phyloP scores from a whole-genome alignment of 2,329 filamentous ascomycete genomes.

The Uncinocarpus reesii region DNA sequence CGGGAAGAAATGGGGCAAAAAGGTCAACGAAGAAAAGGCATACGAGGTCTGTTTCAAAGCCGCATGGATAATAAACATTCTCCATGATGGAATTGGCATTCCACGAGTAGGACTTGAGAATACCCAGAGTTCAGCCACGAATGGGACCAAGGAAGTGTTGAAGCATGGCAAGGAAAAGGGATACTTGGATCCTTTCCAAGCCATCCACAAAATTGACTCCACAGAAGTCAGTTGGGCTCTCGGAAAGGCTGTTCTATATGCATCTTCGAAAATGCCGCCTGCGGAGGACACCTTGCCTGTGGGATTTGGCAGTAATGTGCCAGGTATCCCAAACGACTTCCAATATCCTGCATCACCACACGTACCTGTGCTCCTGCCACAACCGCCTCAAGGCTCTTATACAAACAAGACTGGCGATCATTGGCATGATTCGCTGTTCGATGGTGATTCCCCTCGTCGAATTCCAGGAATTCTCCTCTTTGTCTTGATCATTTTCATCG shows the following conservation, averaged over 20 bases:
- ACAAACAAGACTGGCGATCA: conserved; percentile 39
- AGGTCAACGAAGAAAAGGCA: conserved; percentile 62
- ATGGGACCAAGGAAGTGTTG: conserved; percentile 61
- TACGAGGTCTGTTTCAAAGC: conserved; percentile 94
- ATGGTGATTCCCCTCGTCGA: conserved; percentile 55
- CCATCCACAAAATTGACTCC: conserved; percentile 81
- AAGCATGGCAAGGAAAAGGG: conserved; percentile 61
- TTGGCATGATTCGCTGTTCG: conserved; percentile 54
- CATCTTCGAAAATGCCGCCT: conserved; percentile 73
- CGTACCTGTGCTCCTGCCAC: conserved; percentile 25
- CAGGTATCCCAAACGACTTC: conserved; percentile 62
- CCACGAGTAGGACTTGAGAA: conserved; percentile 72
- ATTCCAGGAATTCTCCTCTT: conserved; percentile 69
- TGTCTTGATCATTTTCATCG: conserved; percentile 58
- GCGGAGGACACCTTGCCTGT: conserved; percentile 58
- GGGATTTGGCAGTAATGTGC: conserved; percentile 82
- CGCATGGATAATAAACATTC: conserved; percentile 91
- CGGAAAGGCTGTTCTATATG: conserved; percentile 92
- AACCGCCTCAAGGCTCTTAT: conserved; percentile 14
- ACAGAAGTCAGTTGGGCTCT: conserved; percentile 96
- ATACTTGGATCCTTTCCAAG: conserved; percentile 77
- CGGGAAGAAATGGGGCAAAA: conserved; percentile 60
- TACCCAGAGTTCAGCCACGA: conserved; percentile 45
- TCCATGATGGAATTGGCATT: conserved; percentile 91
- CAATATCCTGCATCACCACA: conserved; percentile 53